These are phyloP conservation scores for Blastobotrys petasosporus DNA, from an alignment of 1,139 yeast genomes.

Conservation along the genomic window DNA sequence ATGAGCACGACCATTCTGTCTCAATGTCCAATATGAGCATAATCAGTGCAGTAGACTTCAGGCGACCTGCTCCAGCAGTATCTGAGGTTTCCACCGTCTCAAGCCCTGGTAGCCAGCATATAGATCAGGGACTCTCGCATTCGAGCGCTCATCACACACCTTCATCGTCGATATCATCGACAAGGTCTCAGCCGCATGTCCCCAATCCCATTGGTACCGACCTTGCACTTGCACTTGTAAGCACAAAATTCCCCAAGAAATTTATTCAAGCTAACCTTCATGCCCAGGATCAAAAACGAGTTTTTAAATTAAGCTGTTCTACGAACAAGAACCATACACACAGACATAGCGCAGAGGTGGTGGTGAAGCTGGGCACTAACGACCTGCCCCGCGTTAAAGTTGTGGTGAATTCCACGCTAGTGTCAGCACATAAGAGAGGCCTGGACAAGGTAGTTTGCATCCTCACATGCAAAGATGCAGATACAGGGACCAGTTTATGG, in stretches of 20 bases:
- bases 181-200: no score
- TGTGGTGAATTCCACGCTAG: constrained; percentile 7
- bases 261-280: neutral
- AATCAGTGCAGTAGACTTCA: no score
- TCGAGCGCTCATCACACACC: no score
- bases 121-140: no score
- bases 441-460: neutral
- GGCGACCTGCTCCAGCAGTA: no score
- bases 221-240: constrained; percentile 4
- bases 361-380: constrained; percentile 5
- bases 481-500: constrained; percentile 63
- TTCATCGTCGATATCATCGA: no score
- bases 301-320: neutral
- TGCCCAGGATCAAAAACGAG: neutral
- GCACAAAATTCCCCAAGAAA: no score
- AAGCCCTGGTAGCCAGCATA: no score
- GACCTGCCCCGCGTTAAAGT: constrained; percentile 8
- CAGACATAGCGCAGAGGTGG: neutral
- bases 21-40: no score
- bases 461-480: constrained; percentile 39
- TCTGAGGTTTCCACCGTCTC: no score
- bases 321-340: constrained; percentile 1
- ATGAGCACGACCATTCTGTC: no score
- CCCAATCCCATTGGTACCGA: neutral
- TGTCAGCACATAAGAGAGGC: neutral